phyloP scores from a whole-genome alignment of 495 filamentous ascomycete genomes.

The Aspergillus campestris region DNA sequence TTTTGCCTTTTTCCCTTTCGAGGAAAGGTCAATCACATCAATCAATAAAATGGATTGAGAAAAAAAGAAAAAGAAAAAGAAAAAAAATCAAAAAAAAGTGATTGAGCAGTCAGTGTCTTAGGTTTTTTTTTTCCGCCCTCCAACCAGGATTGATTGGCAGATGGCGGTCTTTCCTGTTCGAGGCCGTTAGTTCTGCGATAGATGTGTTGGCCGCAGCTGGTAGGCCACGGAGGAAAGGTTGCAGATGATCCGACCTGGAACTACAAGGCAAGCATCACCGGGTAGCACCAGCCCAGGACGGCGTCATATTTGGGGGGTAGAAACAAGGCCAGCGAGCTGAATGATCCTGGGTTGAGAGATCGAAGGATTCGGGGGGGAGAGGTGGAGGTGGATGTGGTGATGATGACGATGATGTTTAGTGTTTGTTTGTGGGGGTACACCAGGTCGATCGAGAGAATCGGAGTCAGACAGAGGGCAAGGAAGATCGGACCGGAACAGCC shows the following conservation, averaged over 20 bases:
- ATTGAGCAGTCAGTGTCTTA: too few species aligned
- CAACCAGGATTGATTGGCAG: constrained; percentile 22
- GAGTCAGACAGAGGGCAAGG: too few species aligned
- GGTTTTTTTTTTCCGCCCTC: background rate
- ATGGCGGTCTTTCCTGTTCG: constrained; percentile 20
- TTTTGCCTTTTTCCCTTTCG: background rate
- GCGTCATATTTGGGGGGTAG: constrained; percentile 30
- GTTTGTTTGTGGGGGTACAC: too few species aligned
- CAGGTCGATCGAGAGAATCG: too few species aligned
- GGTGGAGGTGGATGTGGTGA: constrained; percentile 7
- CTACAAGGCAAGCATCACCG: constrained; percentile 36
- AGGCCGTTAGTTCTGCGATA: constrained; percentile 25
- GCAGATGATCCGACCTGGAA: constrained; percentile 28
- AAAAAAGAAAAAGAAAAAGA: background rate
- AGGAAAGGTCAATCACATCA: too few species aligned
- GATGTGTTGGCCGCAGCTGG: constrained; percentile 38
- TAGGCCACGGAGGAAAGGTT: constrained; percentile 31
- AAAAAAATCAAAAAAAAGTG: too few species aligned
- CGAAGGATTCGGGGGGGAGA: constrained; percentile 1
- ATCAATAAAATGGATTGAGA: background rate
- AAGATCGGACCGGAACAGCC: too few species aligned
- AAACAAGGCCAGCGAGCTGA: constrained; percentile 10
- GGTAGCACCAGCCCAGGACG: constrained; percentile 32
- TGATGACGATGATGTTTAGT: background rate
- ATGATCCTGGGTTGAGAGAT: constrained; percentile 6